A percentile compares a stretch with the other conserved stretches of the same genome.
Conservation (phyloP, 495 filamentous ascomycete species). For the Parmelia sp. region DNA sequence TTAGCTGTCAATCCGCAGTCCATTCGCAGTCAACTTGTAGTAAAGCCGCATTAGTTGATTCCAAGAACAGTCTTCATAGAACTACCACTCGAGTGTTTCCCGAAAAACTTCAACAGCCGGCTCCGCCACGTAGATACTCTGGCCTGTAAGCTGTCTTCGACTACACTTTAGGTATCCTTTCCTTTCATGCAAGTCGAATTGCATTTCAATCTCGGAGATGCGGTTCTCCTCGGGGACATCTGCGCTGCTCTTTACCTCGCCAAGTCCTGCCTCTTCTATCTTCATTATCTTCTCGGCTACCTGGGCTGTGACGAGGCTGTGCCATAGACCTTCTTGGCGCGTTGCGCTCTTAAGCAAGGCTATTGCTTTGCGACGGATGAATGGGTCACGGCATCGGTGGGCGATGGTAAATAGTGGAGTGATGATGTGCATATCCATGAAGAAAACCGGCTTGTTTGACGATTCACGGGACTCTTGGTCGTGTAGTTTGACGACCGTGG, state of each 20-base stretch:
- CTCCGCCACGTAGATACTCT: not conserved
- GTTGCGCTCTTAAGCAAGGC: not conserved
- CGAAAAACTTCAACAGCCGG: not conserved
- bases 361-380: not conserved
- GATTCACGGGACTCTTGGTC: not conserved
- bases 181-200: not conserved
- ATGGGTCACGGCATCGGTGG: constrained; percentile 1
- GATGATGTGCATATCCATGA: not conserved
- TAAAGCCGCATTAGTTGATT: no score
- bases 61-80: no score
- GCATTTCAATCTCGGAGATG: not conserved
- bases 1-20: no score
- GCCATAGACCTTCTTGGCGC: constrained; percentile 1
- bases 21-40: no score
- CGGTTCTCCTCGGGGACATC: not conserved
- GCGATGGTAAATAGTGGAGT: not conserved
- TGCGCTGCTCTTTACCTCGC: not conserved
- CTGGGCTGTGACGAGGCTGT: not conserved
- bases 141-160: not conserved
- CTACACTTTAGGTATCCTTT: not conserved
- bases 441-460: not conserved
- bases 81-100: not conserved
- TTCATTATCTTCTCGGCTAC: not conserved
- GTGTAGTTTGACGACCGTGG: not conserved
- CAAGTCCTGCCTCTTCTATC: not conserved